Evolutionary conservation across 2,329 filamentous ascomycete genomes (phyloP), one percentile per base, ranked within the genome.

Genomic region (Cladophialophora exuberans): DNA sequence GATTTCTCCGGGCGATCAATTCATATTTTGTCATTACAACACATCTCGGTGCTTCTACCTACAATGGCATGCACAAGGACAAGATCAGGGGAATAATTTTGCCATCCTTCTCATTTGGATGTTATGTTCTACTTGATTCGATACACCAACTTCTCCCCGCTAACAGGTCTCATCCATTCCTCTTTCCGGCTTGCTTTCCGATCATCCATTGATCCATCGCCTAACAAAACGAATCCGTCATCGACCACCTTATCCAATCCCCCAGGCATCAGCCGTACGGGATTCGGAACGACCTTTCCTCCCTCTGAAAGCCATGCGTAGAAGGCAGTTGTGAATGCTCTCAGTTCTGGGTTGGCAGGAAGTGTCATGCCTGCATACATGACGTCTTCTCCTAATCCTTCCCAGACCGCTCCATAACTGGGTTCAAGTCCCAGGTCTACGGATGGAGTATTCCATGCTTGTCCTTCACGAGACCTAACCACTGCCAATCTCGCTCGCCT

Each of bases 221-320:
- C 45, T 22, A 55, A 28, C 26, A 35, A 20, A 20, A 20, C 15
- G 5, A 46, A n/a, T 2, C 52, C 38, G 39, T 56, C 38, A 9
- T 36, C 30, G n/a, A 36, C 3, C 11, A 41, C 13, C 17, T 39
- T 28, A 10, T 25, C 25, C 28, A 55, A 15, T n/a, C 52, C 36
- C 4, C 51, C 59, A 5, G 51, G 15, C 49, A 61, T 45, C 5
- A 60, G 31, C 17, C 48, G 52, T 4, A 60, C 42, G 6, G 60
- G 59, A 50, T 63, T 62, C 6, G 57, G 15, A n/a, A 56, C 41
- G 17, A 64, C 42, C 20, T 20, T 22, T 6, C 62, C 57, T 9
- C 53, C 23, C n/a, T 61, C 56, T 38, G 65, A 31, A 17, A 65
- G 36, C 28, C 15, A 44, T 25, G 28, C 31, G 9, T 51, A 53